Base-by-base conservation (phyloP, 441 rosid species). In the Pelargonium fulgidum region DNA sequence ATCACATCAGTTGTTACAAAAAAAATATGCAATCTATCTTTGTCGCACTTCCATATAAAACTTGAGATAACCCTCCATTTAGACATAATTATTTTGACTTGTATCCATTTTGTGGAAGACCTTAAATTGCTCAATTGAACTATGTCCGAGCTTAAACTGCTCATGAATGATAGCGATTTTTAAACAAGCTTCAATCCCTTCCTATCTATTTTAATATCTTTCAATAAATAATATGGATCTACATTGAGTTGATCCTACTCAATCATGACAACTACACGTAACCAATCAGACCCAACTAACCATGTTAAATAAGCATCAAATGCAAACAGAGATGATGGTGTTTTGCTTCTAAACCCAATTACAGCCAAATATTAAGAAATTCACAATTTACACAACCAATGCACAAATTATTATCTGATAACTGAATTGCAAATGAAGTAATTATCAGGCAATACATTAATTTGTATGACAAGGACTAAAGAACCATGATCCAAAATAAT, bases 181-280 rank as follows among this genome's bases (percentile, higher is more conserved):
- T 14, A 52, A 52, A 14, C 59, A 52, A 54, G 36, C 36, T 29
- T 29, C 36, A 29, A 29, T 29, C 5, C 4, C 36, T 29, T 3
- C 0, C 16, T 9, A 5, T 16, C 61, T 5, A 54, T 17, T 6
- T 7, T 20, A 24, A 17, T 54, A 54, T 16, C 9, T 54, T 16
- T 54, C 61, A 54, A 17, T 16, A 4, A 5, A 54, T 54, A 54
- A 54, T 54, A 14, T 16, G 61, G 61, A 68, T 24, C n/a, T 65
- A 41, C 39, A 12, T 68, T 64, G 50, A 45, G 70, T 59, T 65
- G 71, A 65, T 73, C 59, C 52, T 65, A 74, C 65, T 48, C 76
- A 50, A 69, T 9, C 7, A 41, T 62, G 72, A 16, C 20, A 54
- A 54, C 10, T 54, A 79, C 62, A 70, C 29, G 70, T 65, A 47